Conservation (phyloP, 805 yeast genomes). For the Tetrapisispora arboricola region DNA sequence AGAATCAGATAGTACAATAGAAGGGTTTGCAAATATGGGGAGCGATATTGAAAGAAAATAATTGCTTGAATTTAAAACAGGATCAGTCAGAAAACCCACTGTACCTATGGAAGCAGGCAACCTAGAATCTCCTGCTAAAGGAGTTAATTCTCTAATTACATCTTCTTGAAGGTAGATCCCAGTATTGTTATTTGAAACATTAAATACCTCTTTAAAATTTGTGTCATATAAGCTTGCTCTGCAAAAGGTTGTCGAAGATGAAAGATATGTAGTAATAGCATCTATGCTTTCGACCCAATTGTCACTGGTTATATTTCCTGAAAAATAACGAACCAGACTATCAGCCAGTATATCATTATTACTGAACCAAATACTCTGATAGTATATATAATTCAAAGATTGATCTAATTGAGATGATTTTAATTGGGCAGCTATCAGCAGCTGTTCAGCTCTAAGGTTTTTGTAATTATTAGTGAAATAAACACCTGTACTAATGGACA, state of each 20-base stretch:
- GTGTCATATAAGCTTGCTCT: slow-evolving; percentile 62
- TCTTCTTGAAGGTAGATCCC: slow-evolving; percentile 26
- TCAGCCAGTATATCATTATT: slow-evolving; percentile 49
- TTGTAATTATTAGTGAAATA: slow-evolving; percentile 59
- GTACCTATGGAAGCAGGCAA: slow-evolving; percentile 36
- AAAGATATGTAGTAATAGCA: slow-evolving; percentile 50
- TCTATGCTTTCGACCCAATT: slow-evolving; percentile 39
- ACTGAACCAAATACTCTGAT: slow-evolving; percentile 58
- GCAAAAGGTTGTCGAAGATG: slow-evolving; percentile 52
- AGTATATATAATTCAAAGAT: slow-evolving; percentile 49
- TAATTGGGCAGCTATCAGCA: slow-evolving; percentile 68
- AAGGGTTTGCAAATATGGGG: slow-evolving; percentile 65
- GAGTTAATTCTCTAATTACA: slow-evolving; percentile 35
- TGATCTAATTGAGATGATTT: slow-evolving; percentile 74
- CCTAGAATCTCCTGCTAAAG: slow-evolving; percentile 39
- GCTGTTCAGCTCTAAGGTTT: slow-evolving; percentile 54
- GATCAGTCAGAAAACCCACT: slow-evolving; percentile 55
- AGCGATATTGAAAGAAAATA: slow-evolving; percentile 66
- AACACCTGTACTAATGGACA: slow-evolving; percentile 68
- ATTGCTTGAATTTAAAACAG: slow-evolving; percentile 37
- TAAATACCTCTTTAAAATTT: slow-evolving; percentile 38
- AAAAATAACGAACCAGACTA: slow-evolving; percentile 52
- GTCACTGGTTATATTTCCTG: slow-evolving; percentile 55
- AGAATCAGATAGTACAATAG: slow-evolving; percentile 50
- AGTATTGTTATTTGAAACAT: slow-evolving; percentile 34